Percentiles rank a stretch among this genome's conserved stretches.
These are phyloP conservation scores for Pichia thaimueangensis DNA, from an alignment of 805 yeast genomes.

Conservation along the genomic window DNA sequence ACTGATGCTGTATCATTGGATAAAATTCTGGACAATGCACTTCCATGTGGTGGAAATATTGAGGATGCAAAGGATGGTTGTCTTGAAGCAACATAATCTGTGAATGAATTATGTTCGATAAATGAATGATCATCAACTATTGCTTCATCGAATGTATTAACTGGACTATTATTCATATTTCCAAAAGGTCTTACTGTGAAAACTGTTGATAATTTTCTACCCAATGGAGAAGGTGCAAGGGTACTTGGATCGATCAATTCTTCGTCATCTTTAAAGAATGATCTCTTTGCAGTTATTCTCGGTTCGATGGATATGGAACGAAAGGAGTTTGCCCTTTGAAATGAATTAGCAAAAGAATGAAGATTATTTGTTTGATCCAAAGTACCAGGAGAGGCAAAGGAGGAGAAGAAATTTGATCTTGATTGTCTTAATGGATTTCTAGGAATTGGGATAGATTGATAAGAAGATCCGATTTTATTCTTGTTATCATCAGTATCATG, in stretches of 20 bases:
- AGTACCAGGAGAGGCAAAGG: constrained; percentile 8
- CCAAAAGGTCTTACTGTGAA: constrained; percentile 19
- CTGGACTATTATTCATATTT: not conserved
- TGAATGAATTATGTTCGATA: constrained; percentile 26
- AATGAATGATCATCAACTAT: constrained; percentile 34
- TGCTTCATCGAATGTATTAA: constrained; percentile 29
- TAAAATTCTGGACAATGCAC: constrained; percentile 16
- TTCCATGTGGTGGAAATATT: constrained; percentile 9
- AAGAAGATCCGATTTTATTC: constrained; percentile 1
- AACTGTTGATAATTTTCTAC: constrained; percentile 58
- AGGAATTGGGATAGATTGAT: constrained; percentile 10
- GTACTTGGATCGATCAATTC: constrained; percentile 64
- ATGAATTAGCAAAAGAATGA: constrained; percentile 74
- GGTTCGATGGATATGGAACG: constrained; percentile 47
- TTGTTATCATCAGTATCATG: constrained; percentile 1
- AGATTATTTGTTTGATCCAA: constrained; percentile 48
- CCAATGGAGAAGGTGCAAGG: constrained; percentile 57
- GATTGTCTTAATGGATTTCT: not conserved
- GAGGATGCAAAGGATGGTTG: constrained; percentile 17
- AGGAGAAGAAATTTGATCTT: constrained; percentile 4
- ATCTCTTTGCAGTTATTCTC: constrained; percentile 52
- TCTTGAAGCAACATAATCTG: constrained; percentile 22
- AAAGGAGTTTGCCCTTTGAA: constrained; percentile 69
- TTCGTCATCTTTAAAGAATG: constrained; percentile 58
- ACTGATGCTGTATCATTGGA: constrained; percentile 26